Evolutionary conservation across 176 grass and related monocot species (phyloP), one percentile per base, ranked within the genome.

Genomic region (Phoenix roebelenii): DNA sequence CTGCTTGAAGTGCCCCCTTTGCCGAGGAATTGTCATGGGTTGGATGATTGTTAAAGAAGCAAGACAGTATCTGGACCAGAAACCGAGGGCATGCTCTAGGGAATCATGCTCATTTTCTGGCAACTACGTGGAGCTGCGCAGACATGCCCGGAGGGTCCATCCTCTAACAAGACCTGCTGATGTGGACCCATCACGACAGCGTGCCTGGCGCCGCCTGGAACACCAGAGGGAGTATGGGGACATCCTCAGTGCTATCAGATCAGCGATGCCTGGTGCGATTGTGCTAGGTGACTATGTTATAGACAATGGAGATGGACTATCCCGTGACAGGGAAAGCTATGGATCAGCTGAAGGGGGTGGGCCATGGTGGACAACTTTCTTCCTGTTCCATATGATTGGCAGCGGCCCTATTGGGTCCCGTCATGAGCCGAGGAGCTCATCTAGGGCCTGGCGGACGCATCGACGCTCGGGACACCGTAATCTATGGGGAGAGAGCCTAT

Each of bases 241-340:
- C 67, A 72, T 97, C 32, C 77, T 97, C 18, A 91, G 93, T 16
- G 84, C 93, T 74, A 91, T 97, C 51, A 91, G 87, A 15, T 97
- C 93, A 1, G 77, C 83, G 65, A 83, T 91, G 75, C 87, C 87
- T 44, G 87, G 84, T 22, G 93, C 87, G 56, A 69, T 97, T 73
- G 85, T 97, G 69, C 75, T 97, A 54, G 87, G 93, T 59, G 93
- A 97, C 30, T 91, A 91, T 75, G 81, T 97, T 49, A 83, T 97
- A 5, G 93, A 97, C 52, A 73, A 61, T 18, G 80, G 81, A 65
- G 76, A 84, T 79, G 75, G n/a, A 1, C 59, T 76, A 57, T 70
- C 68, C 9, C 75, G 65, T 52, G 61, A 55, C 59, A 61, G 65
- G 30, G 79, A 85, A 52, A 60, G 72, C 10, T 76, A 30, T 32